phyloP scores from a whole-genome alignment of 1,139 yeast genomes.

The Nematodospora anomalae region DNA sequence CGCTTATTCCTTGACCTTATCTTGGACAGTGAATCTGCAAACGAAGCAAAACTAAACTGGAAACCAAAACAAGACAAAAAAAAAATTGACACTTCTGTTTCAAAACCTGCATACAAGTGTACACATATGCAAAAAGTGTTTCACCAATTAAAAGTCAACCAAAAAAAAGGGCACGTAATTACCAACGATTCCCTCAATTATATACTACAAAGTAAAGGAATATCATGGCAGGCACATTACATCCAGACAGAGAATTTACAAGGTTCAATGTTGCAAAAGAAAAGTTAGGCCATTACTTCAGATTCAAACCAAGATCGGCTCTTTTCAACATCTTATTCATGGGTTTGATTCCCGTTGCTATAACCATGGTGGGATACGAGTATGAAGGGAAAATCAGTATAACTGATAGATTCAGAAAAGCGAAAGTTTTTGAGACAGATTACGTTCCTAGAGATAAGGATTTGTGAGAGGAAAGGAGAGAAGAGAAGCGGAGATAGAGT shows the following conservation, averaged over 20 bases:
- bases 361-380: conserved; percentile 38
- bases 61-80: too few relatives aligned
- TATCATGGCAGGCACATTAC: conserved; percentile 50
- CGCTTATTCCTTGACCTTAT: too few relatives aligned
- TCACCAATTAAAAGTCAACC: conserved; percentile 6
- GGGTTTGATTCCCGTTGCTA: conserved; percentile 42
- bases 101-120: too few relatives aligned
- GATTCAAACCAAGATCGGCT: conserved; percentile 44
- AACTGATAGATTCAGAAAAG: conserved; percentile 38
- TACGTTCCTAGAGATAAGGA: conserved; percentile 49
- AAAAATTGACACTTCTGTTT: too few relatives aligned
- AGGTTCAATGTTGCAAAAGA: conserved; percentile 47
- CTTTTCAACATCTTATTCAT: conserved; percentile 35
- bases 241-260: conserved; percentile 46
- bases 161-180: conserved; percentile 1
- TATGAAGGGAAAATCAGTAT: conserved; percentile 38
- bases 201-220: too few relatives aligned
- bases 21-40: too few relatives aligned
- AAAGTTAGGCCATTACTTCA: conserved; percentile 43
- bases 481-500: conserved; percentile 38
- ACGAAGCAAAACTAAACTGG: too few relatives aligned
- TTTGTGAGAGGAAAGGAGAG: conserved; percentile 33
- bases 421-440: conserved; percentile 37
- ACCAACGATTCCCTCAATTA: background rate
- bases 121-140: too few relatives aligned